Evolutionary conservation across 179 eudicot species (phyloP).

Genomic region (Corrigiola litoralis): DNA sequence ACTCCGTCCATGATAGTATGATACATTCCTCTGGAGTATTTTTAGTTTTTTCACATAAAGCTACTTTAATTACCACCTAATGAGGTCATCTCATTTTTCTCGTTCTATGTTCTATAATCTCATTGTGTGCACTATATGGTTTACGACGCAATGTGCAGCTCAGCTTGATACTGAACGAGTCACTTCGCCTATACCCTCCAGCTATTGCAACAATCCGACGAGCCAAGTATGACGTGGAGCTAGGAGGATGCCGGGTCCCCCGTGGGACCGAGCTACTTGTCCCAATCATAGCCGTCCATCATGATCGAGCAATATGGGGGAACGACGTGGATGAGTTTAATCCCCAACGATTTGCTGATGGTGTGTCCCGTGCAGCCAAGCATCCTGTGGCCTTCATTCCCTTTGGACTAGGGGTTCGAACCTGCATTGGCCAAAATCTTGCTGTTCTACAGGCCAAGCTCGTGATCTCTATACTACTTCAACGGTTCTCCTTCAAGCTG

Average conservation of each 20-base stretch:
- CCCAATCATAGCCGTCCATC: slow-evolving; percentile 83
- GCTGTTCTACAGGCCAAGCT: slow-evolving; percentile 74
- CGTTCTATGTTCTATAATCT: no score
- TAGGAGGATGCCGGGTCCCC: slow-evolving; percentile 60
- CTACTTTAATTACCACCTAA: no score
- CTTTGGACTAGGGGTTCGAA: slow-evolving; percentile 70
- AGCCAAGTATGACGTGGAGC: slow-evolving; percentile 56
- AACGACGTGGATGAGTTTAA: slow-evolving; percentile 66
- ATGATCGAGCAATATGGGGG: slow-evolving; percentile 70
- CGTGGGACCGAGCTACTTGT: slow-evolving; percentile 70
- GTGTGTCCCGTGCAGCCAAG: slow-evolving; percentile 66
- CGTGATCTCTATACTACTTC: slow-evolving; percentile 53
- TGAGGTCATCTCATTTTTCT: no score
- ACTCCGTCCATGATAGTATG: no score
- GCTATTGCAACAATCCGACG: slow-evolving; percentile 72
- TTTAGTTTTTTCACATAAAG: no score
- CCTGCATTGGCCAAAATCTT: slow-evolving; percentile 77
- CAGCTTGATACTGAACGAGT: slow-evolving; percentile 73
- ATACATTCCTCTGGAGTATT: no score
- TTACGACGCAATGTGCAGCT: slow-evolving; percentile 40
- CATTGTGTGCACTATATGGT: no score
- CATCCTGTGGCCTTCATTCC: slow-evolving; percentile 82
- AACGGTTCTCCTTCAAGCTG: slow-evolving; percentile 61
- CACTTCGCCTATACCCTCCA: slow-evolving; percentile 73
- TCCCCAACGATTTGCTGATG: slow-evolving; percentile 58